Evolutionary conservation across 768 basidiomycete species (phyloP).

Genomic region (Leccinellum luteum): DNA sequence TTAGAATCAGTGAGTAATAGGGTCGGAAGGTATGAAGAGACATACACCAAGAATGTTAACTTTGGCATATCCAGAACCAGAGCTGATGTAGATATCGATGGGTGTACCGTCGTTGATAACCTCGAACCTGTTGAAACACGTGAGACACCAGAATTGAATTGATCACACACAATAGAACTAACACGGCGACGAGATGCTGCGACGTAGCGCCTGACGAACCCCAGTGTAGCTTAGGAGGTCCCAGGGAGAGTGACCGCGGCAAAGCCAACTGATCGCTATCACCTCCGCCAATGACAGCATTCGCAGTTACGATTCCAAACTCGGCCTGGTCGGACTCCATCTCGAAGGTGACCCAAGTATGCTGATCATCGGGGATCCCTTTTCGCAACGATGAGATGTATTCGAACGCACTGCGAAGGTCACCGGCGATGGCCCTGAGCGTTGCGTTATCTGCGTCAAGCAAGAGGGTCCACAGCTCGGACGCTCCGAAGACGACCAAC

Average conservation of each 20-base stretch:
- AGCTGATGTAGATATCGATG: slow-evolving; percentile 3
- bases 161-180: background rate
- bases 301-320: slow-evolving; percentile 6
- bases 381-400: slow-evolving; percentile 1
- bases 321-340: background rate
- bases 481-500: background rate
- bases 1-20: background rate
- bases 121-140: background rate
- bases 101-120: slow-evolving; percentile 4
- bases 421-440: slow-evolving; percentile 1
- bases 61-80: background rate
- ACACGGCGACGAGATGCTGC: background rate
- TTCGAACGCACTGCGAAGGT: slow-evolving; percentile 4
- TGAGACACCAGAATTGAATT: background rate
- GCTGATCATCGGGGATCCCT: background rate
- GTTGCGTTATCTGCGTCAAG: background rate
- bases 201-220: background rate
- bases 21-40: background rate
- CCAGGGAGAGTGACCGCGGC: background rate
- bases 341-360: slow-evolving; percentile 4
- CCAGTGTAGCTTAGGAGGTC: slow-evolving; percentile 4
- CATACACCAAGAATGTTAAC: slow-evolving; percentile 2
- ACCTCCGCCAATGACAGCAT: slow-evolving; percentile 2
- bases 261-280: background rate
- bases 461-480: slow-evolving; percentile 5